Evolutionary conservation across 805 yeast genomes (phyloP).

Genomic region (Myxozyma melibiosi): DNA sequence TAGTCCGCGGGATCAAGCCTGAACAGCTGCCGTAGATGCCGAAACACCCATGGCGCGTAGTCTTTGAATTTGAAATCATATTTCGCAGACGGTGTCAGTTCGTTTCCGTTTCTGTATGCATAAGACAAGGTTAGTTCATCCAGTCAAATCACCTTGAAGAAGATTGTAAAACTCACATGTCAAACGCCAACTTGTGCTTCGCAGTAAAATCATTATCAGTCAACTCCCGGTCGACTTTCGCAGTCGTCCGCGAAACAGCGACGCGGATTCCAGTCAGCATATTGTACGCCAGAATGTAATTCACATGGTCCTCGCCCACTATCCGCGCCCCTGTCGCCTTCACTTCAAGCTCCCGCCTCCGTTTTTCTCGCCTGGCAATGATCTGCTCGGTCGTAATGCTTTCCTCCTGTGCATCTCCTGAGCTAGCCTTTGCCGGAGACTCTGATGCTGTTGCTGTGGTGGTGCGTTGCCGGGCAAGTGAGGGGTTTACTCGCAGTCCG

Average conservation of each 20-base stretch:
- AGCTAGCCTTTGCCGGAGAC: no score
- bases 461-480: conserved; percentile 12
- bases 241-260: conserved; percentile 83
- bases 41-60: conserved; percentile 90
- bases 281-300: conserved; percentile 91
- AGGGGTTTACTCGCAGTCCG: neutral
- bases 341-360: conserved; percentile 30
- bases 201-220: conserved; percentile 68
- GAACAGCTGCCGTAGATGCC: conserved; percentile 77
- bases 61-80: conserved; percentile 97
- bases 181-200: conserved; percentile 82
- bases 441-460: no score
- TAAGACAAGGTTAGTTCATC: neutral
- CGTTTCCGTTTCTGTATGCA: conserved; percentile 59
- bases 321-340: conserved; percentile 52
- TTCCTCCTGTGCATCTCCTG: conserved; percentile 38
- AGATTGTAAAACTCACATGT: conserved; percentile 47
- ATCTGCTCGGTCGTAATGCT: conserved; percentile 41
- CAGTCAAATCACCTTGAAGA: neutral
- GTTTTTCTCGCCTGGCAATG: conserved; percentile 39
- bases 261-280: conserved; percentile 97
- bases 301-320: conserved; percentile 90
- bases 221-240: conserved; percentile 77
- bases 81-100: conserved; percentile 87
- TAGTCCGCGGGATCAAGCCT: conserved; percentile 96